These are phyloP conservation scores for Rutidosis leptorrhynchoides DNA, from an alignment of 129 eudicot genomes.

Conservation along the genomic window DNA sequence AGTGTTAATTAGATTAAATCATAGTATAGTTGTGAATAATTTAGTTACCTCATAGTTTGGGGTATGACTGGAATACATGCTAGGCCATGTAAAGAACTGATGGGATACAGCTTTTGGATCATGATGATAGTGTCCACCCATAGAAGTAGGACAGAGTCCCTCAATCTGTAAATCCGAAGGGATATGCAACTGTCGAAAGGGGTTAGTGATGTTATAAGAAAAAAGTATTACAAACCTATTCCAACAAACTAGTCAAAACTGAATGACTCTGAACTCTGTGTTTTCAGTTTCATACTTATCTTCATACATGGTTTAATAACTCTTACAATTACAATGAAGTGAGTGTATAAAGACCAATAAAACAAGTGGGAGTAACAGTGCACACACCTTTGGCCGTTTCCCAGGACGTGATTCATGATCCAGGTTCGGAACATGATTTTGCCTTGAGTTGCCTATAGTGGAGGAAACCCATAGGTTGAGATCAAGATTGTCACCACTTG, in stretches of 20 bases:
- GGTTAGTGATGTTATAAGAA: background rate
- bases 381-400: slow-evolving; percentile 54
- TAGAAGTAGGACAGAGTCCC: slow-evolving; percentile 25
- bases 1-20: background rate
- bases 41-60: slow-evolving; percentile 45
- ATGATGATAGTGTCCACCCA: slow-evolving; percentile 26
- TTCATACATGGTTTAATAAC: no score
- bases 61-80: slow-evolving; percentile 41
- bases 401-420: slow-evolving; percentile 35
- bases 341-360: background rate
- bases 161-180: slow-evolving; percentile 39
- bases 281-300: background rate
- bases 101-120: slow-evolving; percentile 34
- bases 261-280: background rate
- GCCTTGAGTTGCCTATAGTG: slow-evolving; percentile 38
- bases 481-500: slow-evolving; percentile 54
- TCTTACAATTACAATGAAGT: background rate
- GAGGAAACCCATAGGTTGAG: slow-evolving; percentile 70
- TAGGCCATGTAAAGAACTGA: slow-evolving; percentile 35
- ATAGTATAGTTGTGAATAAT: background rate
- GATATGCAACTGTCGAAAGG: slow-evolving; percentile 7
- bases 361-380: background rate
- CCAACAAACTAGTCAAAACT: background rate
- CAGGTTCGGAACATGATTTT: slow-evolving; percentile 27
- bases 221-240: background rate